Percentiles rank a stretch among this genome's conserved stretches.
phyloP scores from a whole-genome alignment of 306 rosid species.

The Cicer pinnatifidum region DNA sequence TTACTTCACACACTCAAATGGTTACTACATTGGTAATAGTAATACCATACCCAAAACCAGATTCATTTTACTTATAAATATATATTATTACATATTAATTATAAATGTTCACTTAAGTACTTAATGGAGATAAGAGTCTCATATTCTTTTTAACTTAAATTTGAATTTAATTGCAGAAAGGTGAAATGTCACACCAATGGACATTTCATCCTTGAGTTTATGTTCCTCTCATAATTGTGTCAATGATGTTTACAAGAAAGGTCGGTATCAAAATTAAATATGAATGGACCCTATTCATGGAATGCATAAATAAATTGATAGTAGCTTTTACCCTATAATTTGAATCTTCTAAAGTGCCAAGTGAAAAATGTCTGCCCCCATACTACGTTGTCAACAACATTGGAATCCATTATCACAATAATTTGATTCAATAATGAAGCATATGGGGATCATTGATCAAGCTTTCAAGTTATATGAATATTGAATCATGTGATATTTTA shows the following conservation, averaged over 20 bases:
- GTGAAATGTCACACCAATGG: conserved; percentile 36
- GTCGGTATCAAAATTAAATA: conserved; percentile 45
- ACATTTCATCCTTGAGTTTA: neutral
- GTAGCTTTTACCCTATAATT: conserved; percentile 37
- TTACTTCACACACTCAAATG: conserved; percentile 35
- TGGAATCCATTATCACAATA: conserved; percentile 44
- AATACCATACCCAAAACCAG: too few species aligned
- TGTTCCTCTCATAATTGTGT: conserved; percentile 35
- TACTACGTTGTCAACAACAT: conserved; percentile 44
- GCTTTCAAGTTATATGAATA: neutral
- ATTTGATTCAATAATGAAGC: conserved; percentile 47
- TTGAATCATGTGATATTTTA: too few species aligned
- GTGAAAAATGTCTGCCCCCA: conserved; percentile 36
- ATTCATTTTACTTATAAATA: too few species aligned
- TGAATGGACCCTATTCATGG: conserved; percentile 36
- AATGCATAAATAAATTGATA: conserved; percentile 30
- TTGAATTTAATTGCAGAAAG: neutral
- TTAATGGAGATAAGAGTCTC: too few species aligned
- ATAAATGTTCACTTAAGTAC: too few species aligned
- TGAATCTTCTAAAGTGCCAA: conserved; percentile 40
- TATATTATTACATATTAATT: too few species aligned
- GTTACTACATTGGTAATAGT: neutral
- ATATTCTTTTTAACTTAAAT: too few species aligned
- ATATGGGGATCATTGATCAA: conserved; percentile 30
- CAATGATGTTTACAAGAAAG: conserved; percentile 45